These are phyloP conservation scores for Epichloe elymi DNA, from an alignment of 2,329 filamentous ascomycete genomes.

Conservation along the genomic window DNA sequence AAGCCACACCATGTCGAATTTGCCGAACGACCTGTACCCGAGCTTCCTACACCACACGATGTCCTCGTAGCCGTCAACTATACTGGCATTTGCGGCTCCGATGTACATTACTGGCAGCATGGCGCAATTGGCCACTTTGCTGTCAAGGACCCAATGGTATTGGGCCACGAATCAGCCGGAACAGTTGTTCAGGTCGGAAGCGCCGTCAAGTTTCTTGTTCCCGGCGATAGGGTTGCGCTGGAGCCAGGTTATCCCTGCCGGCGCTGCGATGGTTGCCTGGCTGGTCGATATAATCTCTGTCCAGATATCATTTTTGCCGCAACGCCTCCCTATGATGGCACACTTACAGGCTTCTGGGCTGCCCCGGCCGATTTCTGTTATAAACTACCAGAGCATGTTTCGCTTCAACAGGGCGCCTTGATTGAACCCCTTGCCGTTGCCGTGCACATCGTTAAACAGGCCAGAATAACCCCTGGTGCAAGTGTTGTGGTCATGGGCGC, in stretches of 20 bases:
- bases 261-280: conserved; percentile 43
- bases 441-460: conserved; percentile 72
- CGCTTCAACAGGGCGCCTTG: conserved; percentile 46
- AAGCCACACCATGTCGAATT: background rate
- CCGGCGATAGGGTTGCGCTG: conserved; percentile 51
- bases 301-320: conserved; percentile 41
- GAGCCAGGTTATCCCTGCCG: conserved; percentile 54
- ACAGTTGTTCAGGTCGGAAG: conserved; percentile 44
- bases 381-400: conserved; percentile 42
- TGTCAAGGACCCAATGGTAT: conserved; percentile 49
- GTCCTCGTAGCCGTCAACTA: conserved; percentile 48
- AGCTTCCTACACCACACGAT: conserved; percentile 35
- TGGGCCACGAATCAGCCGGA: conserved; percentile 53
- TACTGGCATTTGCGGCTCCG: conserved; percentile 53
- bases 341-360: conserved; percentile 46
- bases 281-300: conserved; percentile 51
- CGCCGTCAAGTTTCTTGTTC: conserved; percentile 27
- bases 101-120: conserved; percentile 56
- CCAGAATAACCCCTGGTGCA: no score
- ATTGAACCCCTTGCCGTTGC: conserved; percentile 76
- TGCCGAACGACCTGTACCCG: background rate
- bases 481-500: no score
- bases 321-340: conserved; percentile 28
- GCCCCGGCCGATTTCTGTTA: conserved; percentile 49
- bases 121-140: conserved; percentile 50